These are phyloP conservation scores for Pholiota microspora DNA, from an alignment of 768 basidiomycete genomes.

Conservation along the genomic window DNA sequence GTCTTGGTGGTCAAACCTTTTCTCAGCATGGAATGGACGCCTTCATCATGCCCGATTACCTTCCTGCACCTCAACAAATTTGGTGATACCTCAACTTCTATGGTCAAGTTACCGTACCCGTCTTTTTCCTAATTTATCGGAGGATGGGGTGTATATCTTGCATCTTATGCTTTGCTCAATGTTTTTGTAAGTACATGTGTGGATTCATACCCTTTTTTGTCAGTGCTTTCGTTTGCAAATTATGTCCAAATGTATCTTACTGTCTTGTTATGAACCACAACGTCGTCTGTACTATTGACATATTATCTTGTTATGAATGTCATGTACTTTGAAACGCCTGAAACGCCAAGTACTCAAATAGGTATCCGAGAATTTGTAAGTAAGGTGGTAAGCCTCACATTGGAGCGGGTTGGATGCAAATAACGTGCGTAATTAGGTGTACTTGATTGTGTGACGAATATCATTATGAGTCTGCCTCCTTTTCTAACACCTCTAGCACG, in stretches of 20 bases:
- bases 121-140: not conserved
- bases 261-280: not conserved
- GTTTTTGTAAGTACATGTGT: conserved; percentile 6
- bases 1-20: conserved; percentile 71
- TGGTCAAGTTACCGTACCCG: not conserved
- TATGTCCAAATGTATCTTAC: conserved; percentile 2
- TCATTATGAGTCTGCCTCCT: conserved; percentile 3
- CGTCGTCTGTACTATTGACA: not conserved
- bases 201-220: conserved; percentile 10
- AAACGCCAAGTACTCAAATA: no score
- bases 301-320: no score
- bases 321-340: no score
- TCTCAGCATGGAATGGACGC: conserved; percentile 84
- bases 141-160: not conserved
- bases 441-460: no score
- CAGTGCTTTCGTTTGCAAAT: not conserved
- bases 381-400: no score
- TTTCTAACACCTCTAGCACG: not conserved
- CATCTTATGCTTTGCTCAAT: not conserved
- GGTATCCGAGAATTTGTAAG: no score
- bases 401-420: no score
- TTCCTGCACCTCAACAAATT: conserved; percentile 70
- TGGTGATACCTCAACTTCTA: conserved; percentile 46
- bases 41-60: conserved; percentile 78
- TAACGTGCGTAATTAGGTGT: no score